Base-by-base conservation (phyloP, 2,329 filamentous ascomycete species). In the Grosmannia huntii region DNA sequence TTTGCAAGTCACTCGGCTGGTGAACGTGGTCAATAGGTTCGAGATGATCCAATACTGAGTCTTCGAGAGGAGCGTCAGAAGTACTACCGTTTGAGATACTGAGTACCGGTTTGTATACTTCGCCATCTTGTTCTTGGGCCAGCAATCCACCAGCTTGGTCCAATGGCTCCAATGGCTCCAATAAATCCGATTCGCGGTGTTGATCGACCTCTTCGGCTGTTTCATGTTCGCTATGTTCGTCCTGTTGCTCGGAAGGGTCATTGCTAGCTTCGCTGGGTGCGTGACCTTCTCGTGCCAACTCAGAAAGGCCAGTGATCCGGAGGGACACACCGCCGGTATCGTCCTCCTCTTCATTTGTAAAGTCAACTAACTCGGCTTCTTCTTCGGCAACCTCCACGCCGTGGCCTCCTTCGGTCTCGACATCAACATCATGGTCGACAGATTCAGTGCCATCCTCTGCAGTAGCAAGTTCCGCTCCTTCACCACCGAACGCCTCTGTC, bases 311-410 rank as follows among this genome's bases (percentile, higher is more conserved):
- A 6, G 48, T 28, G 6, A 19, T 16, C 5, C 41, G 49, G n/a
- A 60, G n/a, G 27, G 61, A 48, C 41, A 50, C 46, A 58, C 64
- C 52, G 57, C 61, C 54, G 4, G 51, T 57, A n/a, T 14, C 38
- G 5, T 53, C 58, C 27, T 61, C 61, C 5, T 60, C 59, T 28
- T 63, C 58, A 21, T 61, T 56, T 14, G 57, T 50, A 44, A 57
- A 61, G 10, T 62, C 59, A 12, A 55, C 28, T 12, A 59, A 58
- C 4, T 59, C 56, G 2, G 48, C 23, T 1, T 53, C 53, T 23
- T 56, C 55, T 5, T 53, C 53, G 10, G 48, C 31, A 49, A 23
- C 21, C 4, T 19, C 36, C 10, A n/a, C 56, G 3, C 21, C 27
- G 6, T 46, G 23, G 2, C 12, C 36, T 5, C 14, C 33, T n/a